Evolutionary conservation across 768 basidiomycete species (phyloP).

Genomic region (Tephrocybe sp.): DNA sequence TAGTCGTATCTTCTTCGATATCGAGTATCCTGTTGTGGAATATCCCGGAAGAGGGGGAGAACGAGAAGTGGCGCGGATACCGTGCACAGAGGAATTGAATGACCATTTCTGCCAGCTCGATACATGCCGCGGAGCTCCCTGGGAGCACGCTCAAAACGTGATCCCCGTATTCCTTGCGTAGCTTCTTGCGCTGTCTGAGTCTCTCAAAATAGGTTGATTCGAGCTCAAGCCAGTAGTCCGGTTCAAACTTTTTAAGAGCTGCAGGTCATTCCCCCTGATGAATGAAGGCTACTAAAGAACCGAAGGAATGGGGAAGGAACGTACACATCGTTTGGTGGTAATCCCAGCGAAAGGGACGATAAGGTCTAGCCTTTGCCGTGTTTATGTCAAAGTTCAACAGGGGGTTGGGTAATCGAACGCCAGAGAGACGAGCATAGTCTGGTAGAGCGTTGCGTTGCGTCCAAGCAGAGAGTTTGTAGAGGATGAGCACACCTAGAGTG

Average conservation of each 20-base stretch:
- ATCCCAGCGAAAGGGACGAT: constrained; percentile 54
- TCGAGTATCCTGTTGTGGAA: constrained; percentile 47
- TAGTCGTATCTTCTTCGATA: not conserved
- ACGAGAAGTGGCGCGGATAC: constrained; percentile 51
- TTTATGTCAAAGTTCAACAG: constrained; percentile 41
- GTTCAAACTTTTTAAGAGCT: constrained; percentile 49
- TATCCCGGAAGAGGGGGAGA: constrained; percentile 29
- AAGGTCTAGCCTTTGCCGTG: constrained; percentile 44
- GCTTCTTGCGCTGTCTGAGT: constrained; percentile 38
- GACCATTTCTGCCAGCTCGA: constrained; percentile 54
- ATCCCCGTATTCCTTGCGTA: constrained; percentile 37
- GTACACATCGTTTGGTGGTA: constrained; percentile 58
- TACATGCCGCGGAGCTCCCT: constrained; percentile 46
- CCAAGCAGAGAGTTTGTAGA: not conserved
- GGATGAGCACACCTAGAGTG: not conserved
- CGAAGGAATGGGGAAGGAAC: too few species aligned
- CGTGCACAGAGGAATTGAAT: constrained; percentile 55
- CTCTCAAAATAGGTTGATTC: constrained; percentile 49
- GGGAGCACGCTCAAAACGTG: constrained; percentile 44
- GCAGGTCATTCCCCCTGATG: not conserved
- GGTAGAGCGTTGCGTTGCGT: constrained; percentile 1
- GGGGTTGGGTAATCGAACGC: constrained; percentile 41
- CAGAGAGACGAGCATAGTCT: constrained; percentile 43
- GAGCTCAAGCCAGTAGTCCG: constrained; percentile 57
- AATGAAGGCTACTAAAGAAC: too few species aligned